Evolutionary conservation across 768 basidiomycete genomes (phyloP), one percentile per base, ranked within the genome.

Genomic region (Pholiota microspora): DNA sequence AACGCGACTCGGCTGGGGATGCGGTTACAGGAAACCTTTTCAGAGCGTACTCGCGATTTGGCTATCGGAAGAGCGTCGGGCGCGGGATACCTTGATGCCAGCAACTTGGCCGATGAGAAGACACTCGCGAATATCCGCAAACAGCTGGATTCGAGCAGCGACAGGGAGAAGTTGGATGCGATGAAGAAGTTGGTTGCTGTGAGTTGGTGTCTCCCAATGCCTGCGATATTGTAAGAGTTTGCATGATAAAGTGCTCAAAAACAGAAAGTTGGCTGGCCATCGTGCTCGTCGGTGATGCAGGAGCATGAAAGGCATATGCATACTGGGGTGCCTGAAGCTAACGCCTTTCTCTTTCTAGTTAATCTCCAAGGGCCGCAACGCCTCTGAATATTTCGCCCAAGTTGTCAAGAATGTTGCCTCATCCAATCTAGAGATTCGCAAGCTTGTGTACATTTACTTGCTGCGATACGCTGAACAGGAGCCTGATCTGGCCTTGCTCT

Each of bases 391-490:
- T 80, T 98, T 98, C 65, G 91, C 97, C 4, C 90, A 91, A 65
- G 97, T 99, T 24, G 94, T 98, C 63, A 98, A 95, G 77, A 95
- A 95, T 63, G 96, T 98, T 35, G 93, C 93, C 1, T 91, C 94
- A 2, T 84, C 85, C 52, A 92, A 92, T 65, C 84, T 98, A 46
- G 94, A 97, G 70, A 88, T 96, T 63, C 86, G 96, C 55, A 98
- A 98, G 72, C 85, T 99, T 49, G 94, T 98, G 34, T 98, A 98
- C 71, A 96, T 98, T 59, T 99, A 96, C 74, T 86, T 99, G 59
- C 76, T 98, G 42, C 88, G 93, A 56, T 95, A 97, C 71, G 94
- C 97, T 47, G 86, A 91, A 36, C 83, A 86, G 29, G 94, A 97
- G 63, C 95, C 97, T 12, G 97, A 98, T 69, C 85, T 98, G 45